Evolutionary conservation across 2,329 filamentous ascomycete species (phyloP).

Genomic region (Lasiodiplodia theobromae): DNA sequence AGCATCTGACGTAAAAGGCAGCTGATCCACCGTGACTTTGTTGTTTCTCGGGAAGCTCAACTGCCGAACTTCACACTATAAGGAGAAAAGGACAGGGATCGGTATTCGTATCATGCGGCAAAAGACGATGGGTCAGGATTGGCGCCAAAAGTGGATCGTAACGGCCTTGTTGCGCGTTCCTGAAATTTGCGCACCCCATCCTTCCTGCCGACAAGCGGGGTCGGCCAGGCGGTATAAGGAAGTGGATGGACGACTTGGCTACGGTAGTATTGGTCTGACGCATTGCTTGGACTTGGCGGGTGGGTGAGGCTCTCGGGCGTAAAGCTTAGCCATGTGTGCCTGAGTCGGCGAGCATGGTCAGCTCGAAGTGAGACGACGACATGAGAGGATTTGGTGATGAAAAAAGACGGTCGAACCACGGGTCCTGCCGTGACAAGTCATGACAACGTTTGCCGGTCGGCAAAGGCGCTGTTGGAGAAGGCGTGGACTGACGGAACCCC

Average conservation of each 20-base stretch:
- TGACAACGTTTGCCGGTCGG: not conserved
- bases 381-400: not conserved
- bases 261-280: not conserved
- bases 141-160: conserved; percentile 1
- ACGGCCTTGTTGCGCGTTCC: not conserved
- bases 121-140: not conserved
- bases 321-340: conserved; percentile 20
- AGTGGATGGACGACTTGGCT: not conserved
- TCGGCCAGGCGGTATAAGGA: not conserved
- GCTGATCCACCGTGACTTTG: not conserved
- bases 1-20: not conserved
- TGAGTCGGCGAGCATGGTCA: not conserved
- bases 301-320: conserved; percentile 4
- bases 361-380: not conserved
- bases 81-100: conserved; percentile 1
- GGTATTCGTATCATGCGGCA: not conserved
- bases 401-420: not conserved
- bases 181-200: conserved; percentile 10
- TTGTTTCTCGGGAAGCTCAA: not conserved
- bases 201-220: not conserved
- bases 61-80: not conserved
- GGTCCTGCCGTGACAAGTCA: not conserved
- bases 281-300: not conserved
- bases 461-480: not conserved
- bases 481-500: not conserved